A percentile compares a stretch with the other conserved stretches of the same genome.
These are phyloP conservation scores for Kregervanrija delftensis DNA, from an alignment of 805 yeast genomes.

Conservation along the genomic window DNA sequence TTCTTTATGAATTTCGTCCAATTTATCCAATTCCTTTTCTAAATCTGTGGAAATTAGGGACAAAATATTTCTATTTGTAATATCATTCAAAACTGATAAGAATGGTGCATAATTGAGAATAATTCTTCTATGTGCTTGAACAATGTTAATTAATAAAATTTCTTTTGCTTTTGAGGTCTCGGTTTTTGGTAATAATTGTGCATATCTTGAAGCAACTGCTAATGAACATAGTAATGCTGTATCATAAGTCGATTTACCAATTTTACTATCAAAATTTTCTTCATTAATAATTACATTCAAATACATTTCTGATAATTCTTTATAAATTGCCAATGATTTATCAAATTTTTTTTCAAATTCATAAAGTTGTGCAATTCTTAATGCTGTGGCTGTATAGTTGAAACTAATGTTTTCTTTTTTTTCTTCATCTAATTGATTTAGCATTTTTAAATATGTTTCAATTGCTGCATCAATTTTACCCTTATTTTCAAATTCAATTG, in stretches of 20 bases:
- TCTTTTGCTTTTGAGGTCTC: conserved; percentile 16
- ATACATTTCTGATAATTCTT: conserved; percentile 11
- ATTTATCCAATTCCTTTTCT: conserved; percentile 5
- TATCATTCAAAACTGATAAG: conserved; percentile 15
- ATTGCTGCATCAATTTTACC: conserved; percentile 59
- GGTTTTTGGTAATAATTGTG: conserved; percentile 16
- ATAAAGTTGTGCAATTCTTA: conserved; percentile 78
- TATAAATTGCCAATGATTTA: conserved; percentile 22
- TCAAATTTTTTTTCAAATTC: conserved; percentile 34
- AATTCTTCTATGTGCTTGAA: conserved; percentile 19
- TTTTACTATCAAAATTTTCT: conserved; percentile 4
- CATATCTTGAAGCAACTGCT: conserved; percentile 18
- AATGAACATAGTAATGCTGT: conserved; percentile 15
- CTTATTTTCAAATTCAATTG: conserved; percentile 19
- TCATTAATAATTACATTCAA: conserved; percentile 8
- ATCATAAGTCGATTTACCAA: conserved; percentile 9
- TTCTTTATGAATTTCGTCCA: conserved; percentile 6
- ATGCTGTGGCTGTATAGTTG: conserved; percentile 81
- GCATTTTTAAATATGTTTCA: conserved; percentile 61
- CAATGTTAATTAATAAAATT: conserved; percentile 15
- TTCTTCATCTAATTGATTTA: conserved; percentile 51
- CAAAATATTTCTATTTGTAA: conserved; percentile 11
- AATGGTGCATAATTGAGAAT: conserved; percentile 22
- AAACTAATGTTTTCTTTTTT: conserved; percentile 52
- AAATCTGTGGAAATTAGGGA: conserved; percentile 9